Evolutionary conservation across 164 flowering plant genomes (phyloP), one percentile per base, ranked within the genome.

Genomic region (Vitis cinerea): DNA sequence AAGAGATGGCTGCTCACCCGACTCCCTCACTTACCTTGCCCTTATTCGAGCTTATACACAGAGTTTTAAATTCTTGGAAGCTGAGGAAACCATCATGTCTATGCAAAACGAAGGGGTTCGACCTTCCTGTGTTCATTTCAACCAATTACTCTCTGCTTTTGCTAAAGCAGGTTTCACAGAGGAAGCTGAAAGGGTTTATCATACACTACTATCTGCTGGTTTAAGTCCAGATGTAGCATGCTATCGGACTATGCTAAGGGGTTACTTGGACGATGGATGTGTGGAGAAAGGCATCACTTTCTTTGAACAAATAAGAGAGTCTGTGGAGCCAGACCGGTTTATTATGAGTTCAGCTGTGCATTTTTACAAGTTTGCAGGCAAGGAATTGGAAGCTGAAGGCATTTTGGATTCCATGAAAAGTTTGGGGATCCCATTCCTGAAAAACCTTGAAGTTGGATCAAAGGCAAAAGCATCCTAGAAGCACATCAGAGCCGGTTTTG

Each of bases 291-390:
- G 94, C 63, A 85, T 94, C 53, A 59, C 75, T 1, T 86, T 90
- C 77, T 91, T 78, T 73, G 87, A 87, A 74, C 75, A 65, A 55
- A 73, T 86, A 11, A 67, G 69, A 3, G 70, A 69, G 57, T 73
- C 64, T 65, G 76, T 78, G 9, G 70, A 80, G 72, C 71, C 83
- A n/a, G 93, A 90, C 76, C 72, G 77, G 67, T 90, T 86, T 77
- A 74, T 88, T 8, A 73, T 86, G 79, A 94, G 94, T 79, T 88
- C 92, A 11, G 92, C 88, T 29, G 85, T 87, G 72, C 90, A 86
- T 70, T 80, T 90, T 47, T 94, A 89, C 78, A 83, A 73, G 72
- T 72, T 76, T 50, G 82, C 69, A 15, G 88, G 89, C 54, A 78
- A 77, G 68, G 81, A 82, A 60, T 15, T 7, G 3, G 71, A 79